These are phyloP conservation scores for Huntiella moniliformis DNA, from an alignment of 2,329 filamentous ascomycete genomes.

Conservation along the genomic window DNA sequence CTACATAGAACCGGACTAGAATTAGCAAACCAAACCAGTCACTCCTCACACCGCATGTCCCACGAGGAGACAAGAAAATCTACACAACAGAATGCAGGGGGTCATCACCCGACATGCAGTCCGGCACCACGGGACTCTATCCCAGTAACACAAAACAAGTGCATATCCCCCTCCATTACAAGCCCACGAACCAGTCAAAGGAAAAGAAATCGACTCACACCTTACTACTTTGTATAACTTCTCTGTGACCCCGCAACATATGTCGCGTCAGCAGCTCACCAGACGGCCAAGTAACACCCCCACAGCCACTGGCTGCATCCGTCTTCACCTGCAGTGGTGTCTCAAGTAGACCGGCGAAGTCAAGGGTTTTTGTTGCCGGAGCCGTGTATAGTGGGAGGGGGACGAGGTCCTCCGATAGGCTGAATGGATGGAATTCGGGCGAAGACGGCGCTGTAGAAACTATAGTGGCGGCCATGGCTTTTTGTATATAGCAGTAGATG, in stretches of 20 bases:
- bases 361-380: slow-evolving; percentile 30
- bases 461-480: not conserved
- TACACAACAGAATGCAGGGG: too few species aligned
- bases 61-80: not conserved
- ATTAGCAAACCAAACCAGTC: not conserved
- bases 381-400: slow-evolving; percentile 41
- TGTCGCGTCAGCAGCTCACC: slow-evolving; percentile 79
- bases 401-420: slow-evolving; percentile 35
- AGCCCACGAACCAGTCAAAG: not conserved
- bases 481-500: too few species aligned
- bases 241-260: slow-evolving; percentile 53
- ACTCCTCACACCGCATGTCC: not conserved
- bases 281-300: slow-evolving; percentile 86
- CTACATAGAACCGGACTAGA: slow-evolving; percentile 25
- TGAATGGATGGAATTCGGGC: slow-evolving; percentile 30
- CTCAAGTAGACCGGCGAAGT: slow-evolving; percentile 57
- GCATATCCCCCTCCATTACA: not conserved
- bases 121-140: not conserved
- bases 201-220: slow-evolving; percentile 40
- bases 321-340: slow-evolving; percentile 60
- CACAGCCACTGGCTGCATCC: slow-evolving; percentile 73
- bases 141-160: not conserved
- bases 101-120: too few species aligned
- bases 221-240: slow-evolving; percentile 43
- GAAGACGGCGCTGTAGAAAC: not conserved